Evolutionary conservation across 2,329 filamentous ascomycete species (phyloP).

Genomic region (Mycosphaerella sp.): DNA sequence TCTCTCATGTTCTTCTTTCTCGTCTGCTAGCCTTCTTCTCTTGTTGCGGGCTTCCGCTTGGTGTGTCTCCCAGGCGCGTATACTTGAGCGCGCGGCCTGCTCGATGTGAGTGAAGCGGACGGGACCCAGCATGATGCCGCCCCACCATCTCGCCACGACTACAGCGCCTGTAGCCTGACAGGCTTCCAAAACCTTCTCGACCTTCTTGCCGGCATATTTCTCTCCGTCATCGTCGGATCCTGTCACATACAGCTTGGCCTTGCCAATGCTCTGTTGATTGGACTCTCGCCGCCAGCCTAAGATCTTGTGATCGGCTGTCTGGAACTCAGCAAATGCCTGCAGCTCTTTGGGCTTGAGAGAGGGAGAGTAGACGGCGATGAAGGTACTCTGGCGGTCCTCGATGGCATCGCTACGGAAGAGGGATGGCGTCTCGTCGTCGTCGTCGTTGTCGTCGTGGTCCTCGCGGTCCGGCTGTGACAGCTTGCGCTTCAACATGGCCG

Average conservation of each 20-base stretch:
- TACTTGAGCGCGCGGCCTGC: constrained; percentile 43
- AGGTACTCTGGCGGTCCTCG: constrained; percentile 47
- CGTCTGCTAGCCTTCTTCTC: constrained; percentile 34
- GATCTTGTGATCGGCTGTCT: constrained; percentile 46
- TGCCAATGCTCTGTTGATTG: constrained; percentile 42
- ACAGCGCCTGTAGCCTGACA: constrained; percentile 42
- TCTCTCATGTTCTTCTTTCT: constrained; percentile 32
- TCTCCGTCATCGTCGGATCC: constrained; percentile 52
- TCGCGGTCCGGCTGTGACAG: background rate
- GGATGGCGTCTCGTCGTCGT: constrained; percentile 17
- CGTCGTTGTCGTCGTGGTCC: constrained; percentile 11
- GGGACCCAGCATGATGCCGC: constrained; percentile 49
- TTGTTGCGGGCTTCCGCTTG: constrained; percentile 29
- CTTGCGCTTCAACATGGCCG: constrained; percentile 30
- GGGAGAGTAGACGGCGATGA: constrained; percentile 48
- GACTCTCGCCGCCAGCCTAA: constrained; percentile 47
- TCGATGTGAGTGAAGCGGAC: constrained; percentile 51
- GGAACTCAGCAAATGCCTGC: constrained; percentile 41
- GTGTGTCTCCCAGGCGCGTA: constrained; percentile 38
- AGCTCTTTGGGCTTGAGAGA: constrained; percentile 38
- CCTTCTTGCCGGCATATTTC: constrained; percentile 45
- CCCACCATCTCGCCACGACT: constrained; percentile 52
- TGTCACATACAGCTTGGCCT: constrained; percentile 37
- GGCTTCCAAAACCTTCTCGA: constrained; percentile 44
- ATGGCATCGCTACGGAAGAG: constrained; percentile 44